These are phyloP conservation scores for Ascochyta lentis DNA, from an alignment of 2,329 filamentous ascomycete species.

Conservation along the genomic window DNA sequence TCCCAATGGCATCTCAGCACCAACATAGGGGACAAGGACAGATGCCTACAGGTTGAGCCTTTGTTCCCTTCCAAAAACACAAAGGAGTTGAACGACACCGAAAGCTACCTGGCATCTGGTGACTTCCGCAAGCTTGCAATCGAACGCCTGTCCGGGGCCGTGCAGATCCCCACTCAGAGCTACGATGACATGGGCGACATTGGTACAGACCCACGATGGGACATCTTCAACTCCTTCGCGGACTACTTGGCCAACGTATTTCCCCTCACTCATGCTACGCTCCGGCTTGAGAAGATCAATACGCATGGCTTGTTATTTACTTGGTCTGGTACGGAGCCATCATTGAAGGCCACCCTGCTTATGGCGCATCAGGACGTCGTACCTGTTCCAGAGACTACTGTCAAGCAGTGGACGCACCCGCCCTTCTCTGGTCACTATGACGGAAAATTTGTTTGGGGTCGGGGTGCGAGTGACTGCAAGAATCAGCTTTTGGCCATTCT, in stretches of 20 bases:
- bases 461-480: slow-evolving; percentile 68
- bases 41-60: slow-evolving; percentile 40
- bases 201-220: slow-evolving; percentile 65
- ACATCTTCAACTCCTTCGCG: slow-evolving; percentile 63
- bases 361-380: slow-evolving; percentile 72
- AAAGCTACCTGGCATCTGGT: slow-evolving; percentile 36
- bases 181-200: slow-evolving; percentile 63
- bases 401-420: slow-evolving; percentile 65
- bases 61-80: slow-evolving; percentile 32
- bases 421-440: slow-evolving; percentile 65
- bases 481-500: slow-evolving; percentile 65
- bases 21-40: slow-evolving; percentile 9
- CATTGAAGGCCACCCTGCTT: slow-evolving; percentile 63
- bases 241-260: slow-evolving; percentile 41
- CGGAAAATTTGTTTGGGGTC: slow-evolving; percentile 66
- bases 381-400: slow-evolving; percentile 57
- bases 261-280: slow-evolving; percentile 49
- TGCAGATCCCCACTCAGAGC: slow-evolving; percentile 63
- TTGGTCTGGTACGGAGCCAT: slow-evolving; percentile 59
- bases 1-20: slow-evolving; percentile 18
- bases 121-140: slow-evolving; percentile 42
- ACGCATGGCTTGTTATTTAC: slow-evolving; percentile 66
- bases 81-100: slow-evolving; percentile 37
- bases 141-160: slow-evolving; percentile 52
- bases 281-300: slow-evolving; percentile 63